Percentiles rank a stretch among this genome's conserved stretches.
These are phyloP conservation scores for Solanum chaucha DNA, from an alignment of 257 asterid species.

Conservation along the genomic window DNA sequence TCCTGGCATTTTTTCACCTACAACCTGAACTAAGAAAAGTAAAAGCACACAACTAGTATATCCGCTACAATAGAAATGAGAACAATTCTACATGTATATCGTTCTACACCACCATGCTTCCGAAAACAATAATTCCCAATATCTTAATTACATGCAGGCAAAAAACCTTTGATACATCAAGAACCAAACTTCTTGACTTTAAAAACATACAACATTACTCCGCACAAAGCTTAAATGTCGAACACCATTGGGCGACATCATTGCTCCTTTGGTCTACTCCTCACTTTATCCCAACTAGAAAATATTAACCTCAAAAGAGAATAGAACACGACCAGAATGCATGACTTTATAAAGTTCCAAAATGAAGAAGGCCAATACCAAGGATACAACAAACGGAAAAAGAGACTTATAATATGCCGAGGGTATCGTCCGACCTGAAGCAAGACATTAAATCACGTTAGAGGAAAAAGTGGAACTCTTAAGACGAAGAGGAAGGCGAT, in stretches of 20 bases:
- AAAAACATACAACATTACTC: neutral
- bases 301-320: slow-evolving; percentile 37
- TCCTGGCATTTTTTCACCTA: neutral
- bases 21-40: neutral
- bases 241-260: neutral
- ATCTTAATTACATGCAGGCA: neutral
- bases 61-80: neutral
- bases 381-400: slow-evolving; percentile 71
- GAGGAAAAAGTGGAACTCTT: neutral
- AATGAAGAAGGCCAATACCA: slow-evolving; percentile 99
- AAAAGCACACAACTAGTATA: neutral
- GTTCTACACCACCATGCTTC: neutral
- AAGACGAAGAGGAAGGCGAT: neutral
- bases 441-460: neutral
- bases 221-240: neutral
- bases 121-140: neutral
- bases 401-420: slow-evolving; percentile 68
- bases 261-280: slow-evolving; percentile 11
- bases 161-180: neutral
- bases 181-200: neutral
- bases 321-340: slow-evolving; percentile 40
- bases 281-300: slow-evolving; percentile 42
- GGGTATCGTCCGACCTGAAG: slow-evolving; percentile 75
- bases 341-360: slow-evolving; percentile 67
- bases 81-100: neutral